Evolutionary conservation across 192 early-diverging fungal genomes (phyloP), one percentile per base, ranked within the genome.

Genomic region (Podila verticillata): DNA sequence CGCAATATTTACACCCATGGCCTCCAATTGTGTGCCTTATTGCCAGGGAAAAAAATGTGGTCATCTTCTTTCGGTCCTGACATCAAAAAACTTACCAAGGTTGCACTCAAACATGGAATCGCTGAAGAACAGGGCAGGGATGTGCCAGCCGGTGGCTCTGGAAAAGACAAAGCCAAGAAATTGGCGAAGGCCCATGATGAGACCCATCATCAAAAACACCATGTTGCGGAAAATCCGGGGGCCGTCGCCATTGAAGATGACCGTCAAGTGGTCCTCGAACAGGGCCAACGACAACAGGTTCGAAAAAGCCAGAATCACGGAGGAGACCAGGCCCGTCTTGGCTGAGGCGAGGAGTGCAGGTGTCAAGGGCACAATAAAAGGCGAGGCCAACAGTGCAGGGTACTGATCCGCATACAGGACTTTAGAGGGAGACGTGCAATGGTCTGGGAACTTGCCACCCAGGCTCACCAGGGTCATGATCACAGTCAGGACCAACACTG

Each of bases 61-160:
- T 17, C 39, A 44, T 44, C 39, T 4, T 39, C n/a, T n/a, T n/a
- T n/a, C 7, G 4, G 39, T 44, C 39, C 39, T 67, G 54, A 34
- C 5, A 57, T 24, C 20, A 31, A 57, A n/a, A 32, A 49, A 20
- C 74, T 74, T 85, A 89, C 87, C 87, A 72, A 85, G 78, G 57
- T 80, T 89, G 73, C 85, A 89, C 58, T 89, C 87, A 65, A 85
- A 86, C 39, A 84, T 66, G 28, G 82, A 78, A 58, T 89, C 82
- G 58, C 84, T 87, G 59, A 89, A 89, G 61, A 89, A 87, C 39
- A 89, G 60, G 0, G 34, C 62, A n/a, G 87, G 87, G 44, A 86
- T 35, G 0, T 83, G 77, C 78, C 79, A 89, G 7, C 87, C 87
- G n/a, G 82, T 83, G 3, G 83, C 70, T 48, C 81, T 85, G 51